These are phyloP conservation scores for Fusarium sp. DNA, from an alignment of 2,329 filamentous ascomycete genomes.

Conservation along the genomic window DNA sequence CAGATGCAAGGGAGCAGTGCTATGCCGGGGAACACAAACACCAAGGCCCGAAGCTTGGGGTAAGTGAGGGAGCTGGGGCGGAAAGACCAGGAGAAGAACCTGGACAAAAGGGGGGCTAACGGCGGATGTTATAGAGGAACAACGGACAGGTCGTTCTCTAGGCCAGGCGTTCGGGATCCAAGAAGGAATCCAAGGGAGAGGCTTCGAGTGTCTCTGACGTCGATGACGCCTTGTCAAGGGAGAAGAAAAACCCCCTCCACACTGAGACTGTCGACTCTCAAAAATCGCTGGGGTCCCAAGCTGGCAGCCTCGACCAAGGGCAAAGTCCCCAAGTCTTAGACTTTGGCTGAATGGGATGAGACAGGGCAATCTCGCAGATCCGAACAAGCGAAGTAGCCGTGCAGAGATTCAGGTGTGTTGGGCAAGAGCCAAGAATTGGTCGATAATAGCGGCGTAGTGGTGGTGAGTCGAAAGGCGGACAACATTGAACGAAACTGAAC, in stretches of 20 bases:
- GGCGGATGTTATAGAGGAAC: slow-evolving; percentile 27
- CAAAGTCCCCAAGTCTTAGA: slow-evolving; percentile 28
- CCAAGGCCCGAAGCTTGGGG: slow-evolving; percentile 22
- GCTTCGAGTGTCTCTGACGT: slow-evolving; percentile 9
- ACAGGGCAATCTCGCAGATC: slow-evolving; percentile 34
- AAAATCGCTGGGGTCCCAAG: slow-evolving; percentile 14
- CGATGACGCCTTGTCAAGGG: slow-evolving; percentile 27
- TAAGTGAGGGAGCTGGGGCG: background rate
- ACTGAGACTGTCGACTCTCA: slow-evolving; percentile 25
- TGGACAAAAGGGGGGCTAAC: slow-evolving; percentile 16
- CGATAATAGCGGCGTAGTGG: slow-evolving; percentile 8
- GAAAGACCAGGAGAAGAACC: slow-evolving; percentile 6
- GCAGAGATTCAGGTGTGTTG: slow-evolving; percentile 6
- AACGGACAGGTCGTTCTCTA: background rate
- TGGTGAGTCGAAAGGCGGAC: slow-evolving; percentile 23
- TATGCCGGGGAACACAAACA: slow-evolving; percentile 24
- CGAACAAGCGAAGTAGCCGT: slow-evolving; percentile 11
- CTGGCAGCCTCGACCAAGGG: slow-evolving; percentile 14
- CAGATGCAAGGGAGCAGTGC: slow-evolving; percentile 35
- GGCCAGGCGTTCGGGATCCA: slow-evolving; percentile 9
- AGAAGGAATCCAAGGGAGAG: slow-evolving; percentile 27
- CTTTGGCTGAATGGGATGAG: slow-evolving; percentile 17
- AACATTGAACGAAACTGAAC: slow-evolving; percentile 24
- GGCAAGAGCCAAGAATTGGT: slow-evolving; percentile 32
- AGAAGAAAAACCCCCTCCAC: slow-evolving; percentile 20